Conservation (phyloP, 306 rosid species). For the Oemleria cerasiformis region DNA sequence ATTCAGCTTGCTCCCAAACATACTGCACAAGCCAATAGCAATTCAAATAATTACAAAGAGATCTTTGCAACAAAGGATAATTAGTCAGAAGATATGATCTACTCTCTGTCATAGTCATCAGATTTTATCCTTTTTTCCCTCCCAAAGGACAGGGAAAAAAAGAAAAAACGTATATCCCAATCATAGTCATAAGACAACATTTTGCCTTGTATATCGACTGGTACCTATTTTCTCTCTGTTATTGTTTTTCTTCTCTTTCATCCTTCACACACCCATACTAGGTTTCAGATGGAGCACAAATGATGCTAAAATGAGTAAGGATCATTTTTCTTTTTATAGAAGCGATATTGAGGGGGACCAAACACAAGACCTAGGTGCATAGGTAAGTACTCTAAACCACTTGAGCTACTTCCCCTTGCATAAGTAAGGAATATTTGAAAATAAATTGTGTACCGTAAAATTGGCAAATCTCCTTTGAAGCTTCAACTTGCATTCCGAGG, state of each 20-base stretch:
- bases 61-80: neutral
- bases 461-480: slow-evolving; percentile 82
- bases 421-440: slow-evolving; percentile 8
- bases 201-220: neutral
- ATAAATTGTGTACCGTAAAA: slow-evolving; percentile 61
- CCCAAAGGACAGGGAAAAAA: too few species aligned
- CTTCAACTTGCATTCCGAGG: slow-evolving; percentile 75
- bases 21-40: slow-evolving; percentile 54
- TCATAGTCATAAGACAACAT: neutral
- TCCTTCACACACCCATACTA: neutral
- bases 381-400: too few species aligned
- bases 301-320: slow-evolving; percentile 6
- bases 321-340: neutral
- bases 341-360: too few species aligned
- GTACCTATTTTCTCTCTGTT: neutral
- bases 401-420: too few species aligned
- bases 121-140: too few species aligned
- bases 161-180: too few species aligned
- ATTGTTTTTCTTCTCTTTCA: neutral
- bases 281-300: slow-evolving; percentile 8
- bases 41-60: slow-evolving; percentile 12
- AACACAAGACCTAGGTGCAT: too few species aligned
- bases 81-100: neutral
- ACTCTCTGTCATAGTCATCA: neutral
- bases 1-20: slow-evolving; percentile 95